Evolutionary conservation across 768 basidiomycete genomes (phyloP).

Genomic region (Tremella fuciformis): DNA sequence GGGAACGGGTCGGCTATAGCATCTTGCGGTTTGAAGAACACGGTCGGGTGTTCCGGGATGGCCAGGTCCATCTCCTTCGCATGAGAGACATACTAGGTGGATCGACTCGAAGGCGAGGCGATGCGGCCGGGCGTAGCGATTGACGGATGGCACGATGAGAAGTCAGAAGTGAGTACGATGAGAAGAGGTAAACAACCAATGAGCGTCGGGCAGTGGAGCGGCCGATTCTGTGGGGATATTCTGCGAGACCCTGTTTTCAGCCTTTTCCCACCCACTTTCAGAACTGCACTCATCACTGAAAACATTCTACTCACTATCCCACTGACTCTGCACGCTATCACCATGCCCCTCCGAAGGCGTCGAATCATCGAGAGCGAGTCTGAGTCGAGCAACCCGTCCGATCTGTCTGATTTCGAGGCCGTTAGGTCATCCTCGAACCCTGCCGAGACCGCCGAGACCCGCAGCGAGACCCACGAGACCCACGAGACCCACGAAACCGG

Average conservation of each 20-base stretch:
- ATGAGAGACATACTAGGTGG: conserved; percentile 45
- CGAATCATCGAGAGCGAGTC: conserved; percentile 1
- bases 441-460: no score
- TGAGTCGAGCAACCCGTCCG: neutral
- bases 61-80: conserved; percentile 46
- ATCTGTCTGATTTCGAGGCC: neutral
- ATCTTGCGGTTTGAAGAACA: conserved; percentile 52
- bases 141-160: neutral
- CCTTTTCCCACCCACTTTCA: neutral
- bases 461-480: no score
- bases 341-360: neutral
- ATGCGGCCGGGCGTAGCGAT: conserved; percentile 3
- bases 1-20: conserved; percentile 44
- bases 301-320: neutral
- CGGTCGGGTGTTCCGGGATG: conserved; percentile 43
- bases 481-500: neutral
- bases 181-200: no score
- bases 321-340: neutral
- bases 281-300: neutral
- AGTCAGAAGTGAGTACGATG: no score
- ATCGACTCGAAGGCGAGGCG: conserved; percentile 2
- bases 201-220: neutral
- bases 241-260: conserved; percentile 3
- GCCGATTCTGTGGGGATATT: conserved; percentile 1
- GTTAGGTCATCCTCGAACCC: no score